phyloP scores from a whole-genome alignment of 495 filamentous ascomycete species.

The Tirmania nivea region DNA sequence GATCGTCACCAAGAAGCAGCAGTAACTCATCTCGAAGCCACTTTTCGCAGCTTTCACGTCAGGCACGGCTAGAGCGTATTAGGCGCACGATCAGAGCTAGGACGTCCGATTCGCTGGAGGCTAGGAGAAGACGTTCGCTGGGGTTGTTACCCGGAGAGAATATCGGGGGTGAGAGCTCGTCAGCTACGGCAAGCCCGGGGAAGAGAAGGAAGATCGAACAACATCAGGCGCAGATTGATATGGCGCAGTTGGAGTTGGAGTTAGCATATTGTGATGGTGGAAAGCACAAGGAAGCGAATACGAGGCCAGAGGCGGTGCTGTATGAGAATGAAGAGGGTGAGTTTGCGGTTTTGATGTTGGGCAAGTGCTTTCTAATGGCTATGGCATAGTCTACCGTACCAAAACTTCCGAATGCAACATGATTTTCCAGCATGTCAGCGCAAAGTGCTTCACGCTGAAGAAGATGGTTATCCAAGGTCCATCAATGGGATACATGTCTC shows the following conservation, averaged over 20 bases:
- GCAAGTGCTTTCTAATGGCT: too few species aligned
- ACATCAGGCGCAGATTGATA: neutral
- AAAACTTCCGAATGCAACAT: constrained; percentile 66
- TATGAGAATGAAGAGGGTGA: neutral
- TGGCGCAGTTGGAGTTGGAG: neutral
- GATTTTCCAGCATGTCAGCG: constrained; percentile 55
- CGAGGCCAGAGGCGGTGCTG: neutral
- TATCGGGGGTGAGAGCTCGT: neutral
- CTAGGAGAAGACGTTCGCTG: neutral
- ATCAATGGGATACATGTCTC: constrained; percentile 54
- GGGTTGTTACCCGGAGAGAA: neutral
- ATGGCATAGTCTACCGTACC: constrained; percentile 56
- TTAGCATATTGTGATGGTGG: neutral
- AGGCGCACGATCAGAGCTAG: neutral
- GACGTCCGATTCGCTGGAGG: neutral
- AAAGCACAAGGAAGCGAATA: neutral
- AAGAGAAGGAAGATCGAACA: neutral
- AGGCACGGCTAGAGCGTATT: neutral
- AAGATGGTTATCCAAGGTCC: constrained; percentile 79
- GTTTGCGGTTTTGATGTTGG: neutral
- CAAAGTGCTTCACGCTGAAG: constrained; percentile 54
- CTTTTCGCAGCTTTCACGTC: neutral
- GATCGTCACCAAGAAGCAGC: neutral
- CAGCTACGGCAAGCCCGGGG: neutral
- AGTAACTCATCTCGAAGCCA: neutral